These are phyloP conservation scores for Xylariaceae sp. DNA, from an alignment of 2,329 filamentous ascomycete species.

Conservation along the genomic window DNA sequence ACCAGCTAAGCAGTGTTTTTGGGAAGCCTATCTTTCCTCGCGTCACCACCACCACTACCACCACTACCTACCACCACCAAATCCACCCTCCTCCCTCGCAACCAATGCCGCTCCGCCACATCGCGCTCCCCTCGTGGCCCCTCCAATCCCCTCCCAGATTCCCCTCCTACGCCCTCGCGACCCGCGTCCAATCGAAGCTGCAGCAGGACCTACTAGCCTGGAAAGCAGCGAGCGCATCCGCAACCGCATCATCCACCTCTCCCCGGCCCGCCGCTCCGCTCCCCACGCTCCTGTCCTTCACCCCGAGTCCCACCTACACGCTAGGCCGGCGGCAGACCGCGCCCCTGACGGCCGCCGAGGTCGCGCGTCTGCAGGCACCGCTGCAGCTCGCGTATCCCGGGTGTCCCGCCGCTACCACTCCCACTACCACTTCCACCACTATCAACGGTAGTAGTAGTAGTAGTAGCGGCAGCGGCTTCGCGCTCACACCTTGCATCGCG, in stretches of 20 bases:
- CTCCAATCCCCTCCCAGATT: constrained; percentile 25
- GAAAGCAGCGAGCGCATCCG: constrained; percentile 45
- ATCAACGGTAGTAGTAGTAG: no score
- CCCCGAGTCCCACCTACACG: constrained; percentile 82
- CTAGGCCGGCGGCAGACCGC: constrained; percentile 77
- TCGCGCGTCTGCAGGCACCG: constrained; percentile 46
- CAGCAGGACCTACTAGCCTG: constrained; percentile 58
- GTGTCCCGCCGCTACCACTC: background rate
- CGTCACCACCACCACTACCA: no score
- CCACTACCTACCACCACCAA: background rate
- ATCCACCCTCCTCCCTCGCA: background rate
- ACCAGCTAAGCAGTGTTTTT: no score
- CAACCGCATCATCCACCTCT: constrained; percentile 27
- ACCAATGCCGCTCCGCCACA: constrained; percentile 39
- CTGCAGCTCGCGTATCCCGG: constrained; percentile 37
- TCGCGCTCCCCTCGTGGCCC: constrained; percentile 39
- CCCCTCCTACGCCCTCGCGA: constrained; percentile 43
- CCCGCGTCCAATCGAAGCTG: constrained; percentile 42
- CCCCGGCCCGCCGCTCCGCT: constrained; percentile 23
- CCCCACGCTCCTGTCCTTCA: constrained; percentile 74
- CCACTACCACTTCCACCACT: constrained; percentile 20
- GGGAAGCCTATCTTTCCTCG: no score
- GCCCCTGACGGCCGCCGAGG: constrained; percentile 51
- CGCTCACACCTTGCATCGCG: constrained; percentile 61
- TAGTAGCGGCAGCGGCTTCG: no score